Conservation (phyloP, 2,329 filamentous ascomycete species). For the Blastomyces percursus region DNA sequence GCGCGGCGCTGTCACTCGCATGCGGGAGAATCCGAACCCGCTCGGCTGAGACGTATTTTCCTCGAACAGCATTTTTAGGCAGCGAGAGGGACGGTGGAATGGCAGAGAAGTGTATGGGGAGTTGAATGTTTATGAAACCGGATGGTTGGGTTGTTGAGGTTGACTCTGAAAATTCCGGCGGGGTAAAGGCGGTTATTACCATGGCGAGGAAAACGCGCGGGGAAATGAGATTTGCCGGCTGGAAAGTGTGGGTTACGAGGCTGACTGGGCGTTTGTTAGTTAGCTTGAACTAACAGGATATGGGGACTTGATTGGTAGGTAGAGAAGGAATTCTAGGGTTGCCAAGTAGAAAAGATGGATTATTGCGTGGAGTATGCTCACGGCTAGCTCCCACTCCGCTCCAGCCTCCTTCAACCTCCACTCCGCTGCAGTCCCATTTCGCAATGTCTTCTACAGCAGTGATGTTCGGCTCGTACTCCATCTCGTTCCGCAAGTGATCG, state of each 20-base stretch:
- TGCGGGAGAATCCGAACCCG: constrained; percentile 16
- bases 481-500: constrained; percentile 32
- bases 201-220: constrained; percentile 26
- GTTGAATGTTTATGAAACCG: constrained; percentile 27
- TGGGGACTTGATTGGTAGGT: neutral
- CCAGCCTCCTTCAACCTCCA: constrained; percentile 16
- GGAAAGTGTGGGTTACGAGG: constrained; percentile 29
- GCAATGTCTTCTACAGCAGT: constrained; percentile 21
- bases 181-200: constrained; percentile 21
- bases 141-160: neutral
- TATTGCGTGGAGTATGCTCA: constrained; percentile 10
- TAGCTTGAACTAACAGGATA: neutral
- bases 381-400: constrained; percentile 21
- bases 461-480: constrained; percentile 32
- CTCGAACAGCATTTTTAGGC: constrained; percentile 22
- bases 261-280: constrained; percentile 19
- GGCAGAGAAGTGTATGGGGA: constrained; percentile 18
- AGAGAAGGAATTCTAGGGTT: neutral
- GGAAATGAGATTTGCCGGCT: constrained; percentile 22
- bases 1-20: neutral
- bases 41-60: constrained; percentile 29
- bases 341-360: neutral
- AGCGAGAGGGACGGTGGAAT: constrained; percentile 16
- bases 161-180: constrained; percentile 7
- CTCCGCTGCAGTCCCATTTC: constrained; percentile 18